These are phyloP conservation scores for Lecanosticta acicola DNA, from an alignment of 2,329 filamentous ascomycete species.

Conservation along the genomic window DNA sequence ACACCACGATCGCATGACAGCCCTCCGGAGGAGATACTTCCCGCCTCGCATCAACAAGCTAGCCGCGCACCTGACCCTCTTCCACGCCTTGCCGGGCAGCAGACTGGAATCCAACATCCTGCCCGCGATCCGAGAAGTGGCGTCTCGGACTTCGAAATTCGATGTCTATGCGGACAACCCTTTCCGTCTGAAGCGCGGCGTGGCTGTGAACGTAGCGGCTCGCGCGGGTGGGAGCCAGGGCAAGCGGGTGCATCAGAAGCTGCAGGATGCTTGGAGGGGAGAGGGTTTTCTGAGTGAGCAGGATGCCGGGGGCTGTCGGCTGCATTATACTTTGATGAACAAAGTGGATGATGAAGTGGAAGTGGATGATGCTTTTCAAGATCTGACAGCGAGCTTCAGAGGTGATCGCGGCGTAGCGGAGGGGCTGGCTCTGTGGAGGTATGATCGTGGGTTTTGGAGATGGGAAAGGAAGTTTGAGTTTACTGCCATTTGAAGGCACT, in stretches of 20 bases:
- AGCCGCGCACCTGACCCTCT: constrained; percentile 42
- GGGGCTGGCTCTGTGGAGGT: constrained; percentile 40
- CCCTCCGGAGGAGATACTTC: constrained; percentile 38
- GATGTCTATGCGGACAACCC: constrained; percentile 35
- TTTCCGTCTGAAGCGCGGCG: constrained; percentile 39
- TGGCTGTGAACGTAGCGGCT: constrained; percentile 36
- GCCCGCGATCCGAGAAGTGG: constrained; percentile 29
- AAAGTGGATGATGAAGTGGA: constrained; percentile 40
- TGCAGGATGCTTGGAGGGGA: constrained; percentile 35
- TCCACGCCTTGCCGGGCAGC: constrained; percentile 42
- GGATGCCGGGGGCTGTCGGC: constrained; percentile 36
- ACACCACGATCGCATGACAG: constrained; percentile 37
- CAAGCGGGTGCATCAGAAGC: constrained; percentile 33
- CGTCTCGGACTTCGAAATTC: constrained; percentile 33
- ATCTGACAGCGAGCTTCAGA: constrained; percentile 32
- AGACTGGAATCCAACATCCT: constrained; percentile 34
- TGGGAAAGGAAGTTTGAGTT: constrained; percentile 36
- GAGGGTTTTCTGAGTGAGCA: constrained; percentile 39
- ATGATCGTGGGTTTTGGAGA: constrained; percentile 39
- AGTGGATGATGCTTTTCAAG: constrained; percentile 35
- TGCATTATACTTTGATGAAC: constrained; percentile 46
- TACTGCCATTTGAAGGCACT: not conserved
- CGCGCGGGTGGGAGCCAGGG: constrained; percentile 26
- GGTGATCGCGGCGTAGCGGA: constrained; percentile 33
- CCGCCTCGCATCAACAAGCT: constrained; percentile 40